Evolutionary conservation across 768 basidiomycete species (phyloP).

Genomic region (Pleurotus salmoneostramineus): DNA sequence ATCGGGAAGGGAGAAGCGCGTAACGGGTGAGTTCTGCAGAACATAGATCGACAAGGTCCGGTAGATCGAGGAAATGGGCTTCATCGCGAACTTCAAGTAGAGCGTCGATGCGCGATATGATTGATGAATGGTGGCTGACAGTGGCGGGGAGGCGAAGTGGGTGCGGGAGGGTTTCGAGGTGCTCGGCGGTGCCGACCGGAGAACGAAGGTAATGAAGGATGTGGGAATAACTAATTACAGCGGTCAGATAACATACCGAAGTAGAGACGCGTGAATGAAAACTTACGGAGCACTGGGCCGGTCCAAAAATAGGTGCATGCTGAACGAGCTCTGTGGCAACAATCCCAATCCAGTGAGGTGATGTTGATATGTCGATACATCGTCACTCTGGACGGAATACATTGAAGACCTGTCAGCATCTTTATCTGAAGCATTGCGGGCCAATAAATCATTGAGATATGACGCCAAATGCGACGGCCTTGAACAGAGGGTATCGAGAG

Average conservation of each 20-base stretch:
- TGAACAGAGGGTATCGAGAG: constrained; percentile 61
- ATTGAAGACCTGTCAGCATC: constrained; percentile 50
- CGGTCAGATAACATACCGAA: constrained; percentile 4
- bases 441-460: constrained; percentile 47
- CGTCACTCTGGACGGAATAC: constrained; percentile 49
- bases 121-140: constrained; percentile 14
- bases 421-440: background rate
- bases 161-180: constrained; percentile 55
- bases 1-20: constrained; percentile 11
- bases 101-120: constrained; percentile 50
- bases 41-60: constrained; percentile 62
- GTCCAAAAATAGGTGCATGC: constrained; percentile 74
- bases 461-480: constrained; percentile 62
- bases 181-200: constrained; percentile 36
- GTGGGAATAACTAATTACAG: constrained; percentile 54
- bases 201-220: constrained; percentile 72
- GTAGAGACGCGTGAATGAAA: background rate
- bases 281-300: constrained; percentile 77
- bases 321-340: constrained; percentile 38
- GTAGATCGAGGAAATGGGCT: constrained; percentile 69
- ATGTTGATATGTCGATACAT: constrained; percentile 53
- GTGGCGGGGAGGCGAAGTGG: constrained; percentile 39
- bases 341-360: constrained; percentile 63
- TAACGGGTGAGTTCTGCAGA: constrained; percentile 58
- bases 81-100: constrained; percentile 80